Conservation (phyloP, 305 asterid genomes). For the Vinca major region DNA sequence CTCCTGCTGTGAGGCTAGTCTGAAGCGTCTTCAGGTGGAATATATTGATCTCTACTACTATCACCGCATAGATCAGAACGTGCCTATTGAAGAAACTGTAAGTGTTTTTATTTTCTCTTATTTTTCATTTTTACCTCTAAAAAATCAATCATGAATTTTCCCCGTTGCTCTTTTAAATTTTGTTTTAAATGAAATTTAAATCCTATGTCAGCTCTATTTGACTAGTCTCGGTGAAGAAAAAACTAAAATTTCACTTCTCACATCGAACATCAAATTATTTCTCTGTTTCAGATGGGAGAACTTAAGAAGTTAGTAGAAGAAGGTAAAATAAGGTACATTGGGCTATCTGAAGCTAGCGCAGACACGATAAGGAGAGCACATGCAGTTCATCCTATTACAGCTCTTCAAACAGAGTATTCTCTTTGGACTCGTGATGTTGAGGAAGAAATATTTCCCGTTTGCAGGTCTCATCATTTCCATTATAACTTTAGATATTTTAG, state of each 20-base stretch:
- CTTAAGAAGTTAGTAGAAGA: conserved; percentile 49
- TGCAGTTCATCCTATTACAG: conserved; percentile 42
- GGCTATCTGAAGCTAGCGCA: conserved; percentile 44
- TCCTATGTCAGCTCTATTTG: neutral
- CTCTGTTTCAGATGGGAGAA: conserved; percentile 30
- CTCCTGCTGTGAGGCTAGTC: conserved; percentile 44
- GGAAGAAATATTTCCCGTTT: conserved; percentile 41
- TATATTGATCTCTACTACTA: conserved; percentile 48
- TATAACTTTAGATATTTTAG: neutral
- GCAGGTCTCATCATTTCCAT: conserved; percentile 28
- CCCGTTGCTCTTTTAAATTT: neutral
- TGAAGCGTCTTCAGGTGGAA: conserved; percentile 41
- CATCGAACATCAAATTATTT: neutral
- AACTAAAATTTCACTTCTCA: neutral
- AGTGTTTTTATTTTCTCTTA: neutral
- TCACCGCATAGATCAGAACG: conserved; percentile 34
- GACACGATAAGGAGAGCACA: conserved; percentile 56
- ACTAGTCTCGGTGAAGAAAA: neutral
- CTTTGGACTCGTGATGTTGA: conserved; percentile 51
- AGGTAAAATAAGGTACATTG: conserved; percentile 44
- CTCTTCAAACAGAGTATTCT: conserved; percentile 54
- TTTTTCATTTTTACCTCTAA: neutral
- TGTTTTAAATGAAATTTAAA: neutral
- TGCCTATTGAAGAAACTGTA: conserved; percentile 56
- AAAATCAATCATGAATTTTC: neutral